Evolutionary conservation across 495 filamentous ascomycete genomes (phyloP).

Genomic region (Sporormia fimetaria): DNA sequence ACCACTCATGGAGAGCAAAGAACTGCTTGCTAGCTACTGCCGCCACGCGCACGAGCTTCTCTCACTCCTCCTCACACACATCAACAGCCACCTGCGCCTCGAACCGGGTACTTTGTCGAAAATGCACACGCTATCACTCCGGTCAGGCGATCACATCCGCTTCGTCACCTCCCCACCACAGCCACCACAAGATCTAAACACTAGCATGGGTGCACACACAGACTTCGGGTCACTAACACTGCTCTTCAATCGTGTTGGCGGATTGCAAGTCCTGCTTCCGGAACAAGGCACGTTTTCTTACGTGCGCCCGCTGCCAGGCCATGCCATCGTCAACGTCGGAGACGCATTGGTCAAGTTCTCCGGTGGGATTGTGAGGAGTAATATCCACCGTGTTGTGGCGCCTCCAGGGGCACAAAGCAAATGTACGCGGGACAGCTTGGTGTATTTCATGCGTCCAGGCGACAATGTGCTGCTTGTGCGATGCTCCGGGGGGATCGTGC

Average conservation of each 20-base stretch:
- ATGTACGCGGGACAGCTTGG: constrained; percentile 46
- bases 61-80: constrained; percentile 41
- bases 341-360: constrained; percentile 56
- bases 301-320: constrained; percentile 46
- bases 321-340: constrained; percentile 53
- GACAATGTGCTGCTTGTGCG: constrained; percentile 44
- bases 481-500: too few species aligned
- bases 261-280: constrained; percentile 46
- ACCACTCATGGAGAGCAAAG: constrained; percentile 9
- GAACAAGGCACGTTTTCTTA: constrained; percentile 44
- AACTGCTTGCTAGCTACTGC: constrained; percentile 39
- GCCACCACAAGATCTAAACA: constrained; percentile 33
- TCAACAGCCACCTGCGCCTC: constrained; percentile 24
- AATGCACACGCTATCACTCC: constrained; percentile 40
- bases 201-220: constrained; percentile 41
- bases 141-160: constrained; percentile 49
- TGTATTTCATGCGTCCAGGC: constrained; percentile 52
- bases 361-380: constrained; percentile 47
- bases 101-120: constrained; percentile 32
- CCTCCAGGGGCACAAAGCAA: constrained; percentile 44
- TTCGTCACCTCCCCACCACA: constrained; percentile 42
- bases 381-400: constrained; percentile 51
- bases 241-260: constrained; percentile 50
- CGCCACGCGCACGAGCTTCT: constrained; percentile 32
- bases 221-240: constrained; percentile 47